Percentiles rank a stretch among this genome's conserved stretches.
These are phyloP conservation scores for Phaseolus lunatus DNA, from an alignment of 306 rosid species.

Conservation along the genomic window DNA sequence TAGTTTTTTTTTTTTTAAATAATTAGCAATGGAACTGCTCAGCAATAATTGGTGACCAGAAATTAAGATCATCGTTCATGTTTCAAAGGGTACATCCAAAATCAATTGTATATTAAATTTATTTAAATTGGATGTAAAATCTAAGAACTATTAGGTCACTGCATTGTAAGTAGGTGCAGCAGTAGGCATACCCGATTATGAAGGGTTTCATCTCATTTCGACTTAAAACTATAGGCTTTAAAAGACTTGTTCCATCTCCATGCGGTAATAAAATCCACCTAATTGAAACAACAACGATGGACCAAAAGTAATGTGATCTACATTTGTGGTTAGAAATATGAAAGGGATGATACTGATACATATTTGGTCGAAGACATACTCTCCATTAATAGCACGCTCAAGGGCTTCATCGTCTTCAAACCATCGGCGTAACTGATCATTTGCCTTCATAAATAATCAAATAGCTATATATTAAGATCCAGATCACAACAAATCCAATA, in stretches of 20 bases:
- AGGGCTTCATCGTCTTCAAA: constrained; percentile 84
- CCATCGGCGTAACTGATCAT: constrained; percentile 68
- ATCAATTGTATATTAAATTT: neutral
- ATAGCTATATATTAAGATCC: constrained; percentile 42
- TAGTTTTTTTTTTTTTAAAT: neutral
- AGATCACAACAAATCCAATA: constrained; percentile 29
- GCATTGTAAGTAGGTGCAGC: neutral
- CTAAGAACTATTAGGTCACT: neutral
- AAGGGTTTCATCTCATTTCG: constrained; percentile 62
- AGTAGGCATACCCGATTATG: constrained; percentile 67
- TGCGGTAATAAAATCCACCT: constrained; percentile 78
- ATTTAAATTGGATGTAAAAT: neutral
- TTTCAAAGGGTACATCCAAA: constrained; percentile 21
- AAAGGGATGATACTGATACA: constrained; percentile 24
- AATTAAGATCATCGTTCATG: neutral
- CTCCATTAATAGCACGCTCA: constrained; percentile 81
- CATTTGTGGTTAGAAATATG: constrained; percentile 1
- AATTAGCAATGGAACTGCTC: constrained; percentile 1
- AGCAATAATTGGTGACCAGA: neutral
- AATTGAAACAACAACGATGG: constrained; percentile 28
- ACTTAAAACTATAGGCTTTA: constrained; percentile 58
- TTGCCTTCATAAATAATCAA: constrained; percentile 64
- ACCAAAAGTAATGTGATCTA: constrained; percentile 1
- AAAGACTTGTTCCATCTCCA: constrained; percentile 56
- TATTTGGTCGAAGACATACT: constrained; percentile 54